phyloP scores from a whole-genome alignment of 1,284 basidiomycete species.

The Ustilago sp. region DNA sequence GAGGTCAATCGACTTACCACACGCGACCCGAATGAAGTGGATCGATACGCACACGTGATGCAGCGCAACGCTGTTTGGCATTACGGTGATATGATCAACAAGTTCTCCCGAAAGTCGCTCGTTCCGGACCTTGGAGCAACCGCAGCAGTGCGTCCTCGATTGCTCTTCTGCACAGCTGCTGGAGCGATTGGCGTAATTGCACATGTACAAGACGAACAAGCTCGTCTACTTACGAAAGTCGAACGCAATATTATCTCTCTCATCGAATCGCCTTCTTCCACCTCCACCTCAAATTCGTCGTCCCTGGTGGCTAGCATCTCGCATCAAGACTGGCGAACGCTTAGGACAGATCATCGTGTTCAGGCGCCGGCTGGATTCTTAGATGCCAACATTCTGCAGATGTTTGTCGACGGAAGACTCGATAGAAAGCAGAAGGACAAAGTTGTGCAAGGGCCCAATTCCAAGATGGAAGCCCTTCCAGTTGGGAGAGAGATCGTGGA shows the following conservation, averaged over 20 bases:
- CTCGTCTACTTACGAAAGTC: conserved; percentile 39
- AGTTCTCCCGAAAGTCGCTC: conserved; percentile 44
- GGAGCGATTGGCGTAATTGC: conserved; percentile 61
- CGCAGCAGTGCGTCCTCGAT: conserved; percentile 18
- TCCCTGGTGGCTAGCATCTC: conserved; percentile 43
- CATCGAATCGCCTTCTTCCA: conserved; percentile 15
- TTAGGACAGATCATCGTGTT: conserved; percentile 66
- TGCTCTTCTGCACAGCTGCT: conserved; percentile 61
- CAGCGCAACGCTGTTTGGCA: conserved; percentile 60
- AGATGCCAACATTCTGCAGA: conserved; percentile 59
- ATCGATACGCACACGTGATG: conserved; percentile 57
- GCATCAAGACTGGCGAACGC: conserved; percentile 60
- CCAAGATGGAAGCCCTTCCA: conserved; percentile 21
- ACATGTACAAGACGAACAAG: conserved; percentile 28
- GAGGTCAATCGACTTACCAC: conserved; percentile 1
- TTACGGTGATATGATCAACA: conserved; percentile 67
- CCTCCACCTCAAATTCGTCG: conserved; percentile 10
- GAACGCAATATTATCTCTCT: conserved; percentile 55
- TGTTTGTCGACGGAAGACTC: conserved; percentile 40
- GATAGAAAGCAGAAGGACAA: conserved; percentile 22
- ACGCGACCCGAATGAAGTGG: conserved; percentile 9
- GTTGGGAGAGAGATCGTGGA: conserved; percentile 32
- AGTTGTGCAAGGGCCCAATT: conserved; percentile 26
- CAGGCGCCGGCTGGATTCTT: conserved; percentile 51
- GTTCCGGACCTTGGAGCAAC: conserved; percentile 22